Conservation (phyloP, 106 monocot species). For the Cymbidium sinense region DNA sequence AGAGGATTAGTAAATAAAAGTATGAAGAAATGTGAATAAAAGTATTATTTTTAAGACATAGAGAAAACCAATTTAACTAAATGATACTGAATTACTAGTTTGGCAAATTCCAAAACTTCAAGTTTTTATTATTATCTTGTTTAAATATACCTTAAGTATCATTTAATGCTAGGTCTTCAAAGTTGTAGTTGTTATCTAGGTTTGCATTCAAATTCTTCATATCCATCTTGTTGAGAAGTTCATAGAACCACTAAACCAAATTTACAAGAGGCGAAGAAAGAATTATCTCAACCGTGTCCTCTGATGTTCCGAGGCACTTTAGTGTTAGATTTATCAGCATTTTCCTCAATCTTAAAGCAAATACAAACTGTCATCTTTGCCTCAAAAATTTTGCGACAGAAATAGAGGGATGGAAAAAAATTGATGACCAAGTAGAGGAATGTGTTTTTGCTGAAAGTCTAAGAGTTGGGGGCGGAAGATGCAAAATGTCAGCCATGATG, state of each 20-base stretch:
- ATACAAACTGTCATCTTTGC: not conserved
- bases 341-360: not conserved
- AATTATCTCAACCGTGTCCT: not conserved
- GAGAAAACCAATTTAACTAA: too few relatives aligned
- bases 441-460: not conserved
- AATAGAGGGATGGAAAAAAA: not conserved
- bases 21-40: too few relatives aligned
- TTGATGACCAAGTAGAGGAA: not conserved
- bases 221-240: conserved; percentile 43
- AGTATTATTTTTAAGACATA: too few relatives aligned
- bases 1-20: too few relatives aligned
- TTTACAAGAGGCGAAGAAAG: conserved; percentile 17
- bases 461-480: not conserved
- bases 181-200: conserved; percentile 38
- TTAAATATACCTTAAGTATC: too few relatives aligned
- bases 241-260: conserved; percentile 31
- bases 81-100: too few relatives aligned
- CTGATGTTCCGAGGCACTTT: not conserved
- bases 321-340: not conserved
- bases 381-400: not conserved
- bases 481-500: not conserved
- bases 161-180: conserved; percentile 34
- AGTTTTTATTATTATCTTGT: too few relatives aligned
- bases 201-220: conserved; percentile 19
- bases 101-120: too few relatives aligned